These are phyloP conservation scores for Solanum pimpinellifolium DNA, from an alignment of 257 asterid genomes.

Conservation along the genomic window DNA sequence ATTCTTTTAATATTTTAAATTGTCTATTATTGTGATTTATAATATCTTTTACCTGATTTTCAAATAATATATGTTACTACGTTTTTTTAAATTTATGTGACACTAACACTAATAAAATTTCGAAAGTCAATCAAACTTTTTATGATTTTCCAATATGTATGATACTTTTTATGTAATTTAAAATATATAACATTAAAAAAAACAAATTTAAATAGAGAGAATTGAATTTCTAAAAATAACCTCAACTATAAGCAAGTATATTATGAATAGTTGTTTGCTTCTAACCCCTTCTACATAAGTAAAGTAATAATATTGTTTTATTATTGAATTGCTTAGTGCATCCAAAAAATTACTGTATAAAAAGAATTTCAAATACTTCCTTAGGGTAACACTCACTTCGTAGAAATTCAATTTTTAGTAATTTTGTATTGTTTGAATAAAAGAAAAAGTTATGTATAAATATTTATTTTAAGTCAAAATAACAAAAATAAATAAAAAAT, in stretches of 20 bases:
- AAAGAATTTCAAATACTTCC: background rate
- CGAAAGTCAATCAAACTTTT: accelerated
- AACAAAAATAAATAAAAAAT: too few relatives aligned
- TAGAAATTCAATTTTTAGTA: background rate
- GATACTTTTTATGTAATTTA: too few relatives aligned
- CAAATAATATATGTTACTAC: too few relatives aligned
- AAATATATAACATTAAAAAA: background rate
- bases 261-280: too few relatives aligned
- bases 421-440: too few relatives aligned
- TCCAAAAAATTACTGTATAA: background rate
- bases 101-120: too few relatives aligned
- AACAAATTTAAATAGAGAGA: background rate
- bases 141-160: too few relatives aligned
- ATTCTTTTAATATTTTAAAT: too few relatives aligned
- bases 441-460: too few relatives aligned
- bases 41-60: too few relatives aligned
- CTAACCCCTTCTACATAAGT: background rate
- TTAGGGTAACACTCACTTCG: background rate
- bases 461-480: too few relatives aligned
- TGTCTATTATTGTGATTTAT: too few relatives aligned
- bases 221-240: background rate
- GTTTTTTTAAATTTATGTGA: background rate
- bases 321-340: background rate
- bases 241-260: background rate
- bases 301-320: background rate